Percentiles rank a stretch among this genome's conserved stretches.
Conservation (phyloP, 768 basidiomycete species). For the Crepidotus variabilis region DNA sequence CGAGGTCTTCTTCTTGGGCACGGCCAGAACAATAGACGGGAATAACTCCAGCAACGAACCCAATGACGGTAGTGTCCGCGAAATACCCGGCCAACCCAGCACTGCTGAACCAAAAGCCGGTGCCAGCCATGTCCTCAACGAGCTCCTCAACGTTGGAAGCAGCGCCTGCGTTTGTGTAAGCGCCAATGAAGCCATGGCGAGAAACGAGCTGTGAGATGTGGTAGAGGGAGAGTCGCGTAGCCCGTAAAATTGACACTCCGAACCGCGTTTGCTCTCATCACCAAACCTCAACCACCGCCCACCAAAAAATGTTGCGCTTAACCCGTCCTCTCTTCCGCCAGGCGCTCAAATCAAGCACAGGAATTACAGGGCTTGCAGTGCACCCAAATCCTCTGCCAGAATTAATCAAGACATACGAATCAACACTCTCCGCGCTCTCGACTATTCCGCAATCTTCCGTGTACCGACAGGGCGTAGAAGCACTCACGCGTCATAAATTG, state of each 20-base stretch:
- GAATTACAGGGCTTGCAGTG: slow-evolving; percentile 79
- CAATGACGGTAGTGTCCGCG: slow-evolving; percentile 36
- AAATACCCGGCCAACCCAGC: slow-evolving; percentile 13
- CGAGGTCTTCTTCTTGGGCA: slow-evolving; percentile 91
- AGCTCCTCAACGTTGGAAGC: slow-evolving; percentile 14
- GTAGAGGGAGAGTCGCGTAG: slow-evolving; percentile 12
- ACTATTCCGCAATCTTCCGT: slow-evolving; percentile 78
- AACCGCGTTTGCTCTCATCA: slow-evolving; percentile 19
- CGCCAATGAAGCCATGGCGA: slow-evolving; percentile 31
- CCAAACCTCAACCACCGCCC: slow-evolving; percentile 15
- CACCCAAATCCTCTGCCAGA: slow-evolving; percentile 84
- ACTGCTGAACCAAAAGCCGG: slow-evolving; percentile 13
- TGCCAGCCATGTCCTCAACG: slow-evolving; percentile 19
- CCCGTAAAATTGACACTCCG: slow-evolving; percentile 38
- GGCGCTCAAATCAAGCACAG: slow-evolving; percentile 75
- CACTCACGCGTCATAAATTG: slow-evolving; percentile 78
- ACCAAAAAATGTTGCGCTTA: slow-evolving; percentile 62
- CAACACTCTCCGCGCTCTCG: slow-evolving; percentile 66
- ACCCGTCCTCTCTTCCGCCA: slow-evolving; percentile 64
- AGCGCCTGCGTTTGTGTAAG: slow-evolving; percentile 20
- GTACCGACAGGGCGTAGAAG: slow-evolving; percentile 87
- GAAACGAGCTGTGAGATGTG: slow-evolving; percentile 7
- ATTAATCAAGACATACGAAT: slow-evolving; percentile 69
- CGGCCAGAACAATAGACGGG: slow-evolving; percentile 85
- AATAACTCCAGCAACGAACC: slow-evolving; percentile 64